Base-by-base conservation (phyloP, 2,329 filamentous ascomycete species). In the Pyricularia grisea region DNA sequence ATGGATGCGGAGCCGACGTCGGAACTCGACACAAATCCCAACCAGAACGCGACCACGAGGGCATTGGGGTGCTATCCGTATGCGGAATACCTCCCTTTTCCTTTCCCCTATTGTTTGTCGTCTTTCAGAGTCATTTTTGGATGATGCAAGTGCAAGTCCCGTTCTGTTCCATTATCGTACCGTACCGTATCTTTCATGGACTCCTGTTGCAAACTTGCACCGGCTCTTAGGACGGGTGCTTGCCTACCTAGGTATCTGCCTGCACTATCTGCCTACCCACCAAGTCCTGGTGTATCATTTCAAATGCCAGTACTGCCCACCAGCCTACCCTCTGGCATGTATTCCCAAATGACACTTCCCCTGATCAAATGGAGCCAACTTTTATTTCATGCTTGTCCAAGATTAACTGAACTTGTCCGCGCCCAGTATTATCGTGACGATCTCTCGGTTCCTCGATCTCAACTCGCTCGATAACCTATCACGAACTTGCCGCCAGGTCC, bases 381-480 rank as follows among this genome's bases (percentile, higher is more conserved):
- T n/a, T 2, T 25, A 31, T n/a, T 0, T 25, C 4, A n/a, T 55
- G 23, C 7, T 28, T 67, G n/a, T 27, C 14, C 65, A 67, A 67
- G 33, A 42, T 67, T 67, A 25, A 68, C 58, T 68, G 30, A 64
- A 25, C 20, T 17, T 58, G 31, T 31, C 33, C 27, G 67, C 23
- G 1, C 63, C 20, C 81, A 97, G 93, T 74, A 88, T 97, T 76
- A 88, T 92, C 73, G 87, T 88, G 72, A 87, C 90, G 74, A 86
- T 97, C 72, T 91, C 92, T 66, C 86, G 88, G 36, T 86, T 87
- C 73, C 88, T 97, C 77, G 94, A 98, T 77, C 86, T 97, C 67
- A 97, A 94, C 78, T 90, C 92, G 17, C 87, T 97, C 74, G 90
- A 97, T 78, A 89, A 90, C 72, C 87, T 98, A 25, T 92, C 94